Conservation (phyloP, 768 basidiomycete genomes). For the Lentinula sp. region DNA sequence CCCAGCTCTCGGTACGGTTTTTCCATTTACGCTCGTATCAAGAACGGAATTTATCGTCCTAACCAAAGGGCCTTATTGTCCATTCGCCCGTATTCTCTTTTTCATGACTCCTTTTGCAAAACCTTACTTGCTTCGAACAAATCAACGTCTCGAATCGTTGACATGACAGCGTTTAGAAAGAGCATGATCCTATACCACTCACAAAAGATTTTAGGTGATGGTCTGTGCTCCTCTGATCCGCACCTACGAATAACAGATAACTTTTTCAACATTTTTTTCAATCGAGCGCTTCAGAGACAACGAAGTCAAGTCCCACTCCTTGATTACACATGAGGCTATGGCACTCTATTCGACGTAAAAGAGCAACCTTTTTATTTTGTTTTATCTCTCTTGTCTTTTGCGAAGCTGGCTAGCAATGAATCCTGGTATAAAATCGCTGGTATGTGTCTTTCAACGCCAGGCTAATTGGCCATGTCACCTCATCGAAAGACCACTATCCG, state of each 20-base stretch:
- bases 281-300: slow-evolving; percentile 32
- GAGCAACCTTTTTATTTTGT: slow-evolving; percentile 40
- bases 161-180: slow-evolving; percentile 47
- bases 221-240: slow-evolving; percentile 29
- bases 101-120: slow-evolving; percentile 29
- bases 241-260: slow-evolving; percentile 39
- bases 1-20: slow-evolving; percentile 28
- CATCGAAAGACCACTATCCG: slow-evolving; percentile 34
- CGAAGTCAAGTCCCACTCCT: slow-evolving; percentile 33
- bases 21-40: slow-evolving; percentile 28
- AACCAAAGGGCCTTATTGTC: slow-evolving; percentile 47
- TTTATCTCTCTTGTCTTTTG: slow-evolving; percentile 24
- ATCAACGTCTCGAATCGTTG: slow-evolving; percentile 39
- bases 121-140: slow-evolving; percentile 25
- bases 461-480: slow-evolving; percentile 32
- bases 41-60: slow-evolving; percentile 35
- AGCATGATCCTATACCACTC: slow-evolving; percentile 28
- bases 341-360: slow-evolving; percentile 27
- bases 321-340: slow-evolving; percentile 32
- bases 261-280: slow-evolving; percentile 26
- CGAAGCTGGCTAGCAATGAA: slow-evolving; percentile 17
- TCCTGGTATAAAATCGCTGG: slow-evolving; percentile 39
- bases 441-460: slow-evolving; percentile 20
- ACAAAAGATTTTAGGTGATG: slow-evolving; percentile 39
- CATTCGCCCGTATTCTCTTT: slow-evolving; percentile 26